A percentile compares a stretch with the other conserved stretches of the same genome.
These are phyloP conservation scores for Rhododendron ovatum DNA, from an alignment of 148 eudicot genomes.

Conservation along the genomic window DNA sequence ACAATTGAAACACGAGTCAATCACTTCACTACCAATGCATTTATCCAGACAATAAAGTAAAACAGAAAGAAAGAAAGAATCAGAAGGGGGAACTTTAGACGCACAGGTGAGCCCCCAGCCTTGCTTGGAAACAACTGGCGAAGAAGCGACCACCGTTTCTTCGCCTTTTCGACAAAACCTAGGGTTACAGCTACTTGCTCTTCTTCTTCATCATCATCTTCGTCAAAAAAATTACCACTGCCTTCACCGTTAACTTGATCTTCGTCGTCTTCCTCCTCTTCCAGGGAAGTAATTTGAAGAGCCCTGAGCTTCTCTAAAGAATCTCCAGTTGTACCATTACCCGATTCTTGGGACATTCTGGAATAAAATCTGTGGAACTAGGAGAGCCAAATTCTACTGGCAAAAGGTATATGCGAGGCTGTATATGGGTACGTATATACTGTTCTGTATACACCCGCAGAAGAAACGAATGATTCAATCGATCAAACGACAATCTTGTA, in stretches of 20 bases:
- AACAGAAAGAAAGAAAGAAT: neutral
- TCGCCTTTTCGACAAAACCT: conserved; percentile 69
- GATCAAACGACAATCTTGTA: neutral
- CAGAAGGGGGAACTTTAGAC: conserved; percentile 12
- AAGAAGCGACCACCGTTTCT: conserved; percentile 37
- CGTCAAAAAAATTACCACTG: neutral
- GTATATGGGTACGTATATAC: neutral
- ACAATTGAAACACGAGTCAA: conserved; percentile 1
- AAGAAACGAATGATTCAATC: neutral
- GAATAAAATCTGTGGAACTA: neutral
- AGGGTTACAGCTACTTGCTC: conserved; percentile 36
- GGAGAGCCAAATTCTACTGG: neutral
- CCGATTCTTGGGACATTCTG: conserved; percentile 6
- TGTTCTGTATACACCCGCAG: neutral
- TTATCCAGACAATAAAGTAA: neutral
- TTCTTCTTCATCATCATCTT: conserved; percentile 35
- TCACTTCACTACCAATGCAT: neutral
- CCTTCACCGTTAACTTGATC: conserved; percentile 11
- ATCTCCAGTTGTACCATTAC: conserved; percentile 13
- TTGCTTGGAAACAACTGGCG: conserved; percentile 82
- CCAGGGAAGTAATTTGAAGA: conserved; percentile 41
- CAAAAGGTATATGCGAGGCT: neutral
- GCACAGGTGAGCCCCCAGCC: conserved; percentile 87
- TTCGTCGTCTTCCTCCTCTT: conserved; percentile 44
- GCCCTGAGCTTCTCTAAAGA: conserved; percentile 36